Evolutionary conservation across 2,329 filamentous ascomycete species (phyloP), one percentile per base, ranked within the genome.

Genomic region (Fusarium cyanostomum): DNA sequence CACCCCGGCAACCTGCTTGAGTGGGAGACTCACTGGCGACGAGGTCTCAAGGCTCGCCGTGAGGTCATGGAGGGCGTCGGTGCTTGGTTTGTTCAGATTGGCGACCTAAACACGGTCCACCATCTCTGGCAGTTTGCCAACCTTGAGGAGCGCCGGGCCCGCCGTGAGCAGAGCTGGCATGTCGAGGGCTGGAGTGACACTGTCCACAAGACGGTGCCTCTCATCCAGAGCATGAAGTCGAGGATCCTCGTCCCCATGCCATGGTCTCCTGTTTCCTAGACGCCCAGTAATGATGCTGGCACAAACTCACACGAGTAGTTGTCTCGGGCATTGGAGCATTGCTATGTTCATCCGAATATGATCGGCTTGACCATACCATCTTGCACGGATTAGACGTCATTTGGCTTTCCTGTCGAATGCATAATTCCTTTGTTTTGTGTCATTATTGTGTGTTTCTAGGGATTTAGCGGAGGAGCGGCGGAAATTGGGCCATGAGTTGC

Each of bases 71-170:
- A 99, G 78, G 95, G 95, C 12, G 94, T 97, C 1, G 94, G 94
- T 28, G 95, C 95, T 7, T 99, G 95, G 95, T 99, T 99, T 72
- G 94, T 97, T 35, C 95, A 99, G 80, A 94, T 99, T 72, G 95
- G 95, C 60, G 94, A 97, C 51, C 84, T 99, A 64, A 99, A 99
- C 81, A 97, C 93, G 0, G 95, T 99, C 30, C 94, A 99, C 77
- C 94, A 98, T 76, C 84, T 99, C 18, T 99, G 95, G 95, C 95
- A 99, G 75, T 99, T 98, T 81, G 94, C 94, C 69, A 92, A 99
- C 77, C 80, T 99, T 59, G 94, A 98, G 78, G 95, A 98, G 81
- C 88, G 95, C 66, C 95, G 96, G 77, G 81, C 91, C 31, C 87
- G 93, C 67, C 87, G 95, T 66, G 95, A 99, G 83, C 88, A 96